Base-by-base conservation (phyloP, 192 early-diverging fungal species). In the Cetraspora pellucida region DNA sequence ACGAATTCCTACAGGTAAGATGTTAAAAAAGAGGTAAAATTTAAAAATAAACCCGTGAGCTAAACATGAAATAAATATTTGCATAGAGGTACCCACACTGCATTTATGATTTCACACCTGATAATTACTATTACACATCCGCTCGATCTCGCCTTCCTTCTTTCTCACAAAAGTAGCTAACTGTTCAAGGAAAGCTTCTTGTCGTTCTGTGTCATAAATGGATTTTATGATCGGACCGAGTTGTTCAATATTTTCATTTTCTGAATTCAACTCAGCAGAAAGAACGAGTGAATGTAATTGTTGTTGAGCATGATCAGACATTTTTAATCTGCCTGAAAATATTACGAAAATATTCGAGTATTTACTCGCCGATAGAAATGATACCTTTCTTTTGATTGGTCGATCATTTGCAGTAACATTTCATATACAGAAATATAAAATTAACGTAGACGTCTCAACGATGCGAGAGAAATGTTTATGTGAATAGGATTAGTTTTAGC, bases 61-160 rank as follows among this genome's bases (percentile, higher is more conserved):
- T 54, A 19, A n/a, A 0, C 50, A 54, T 54, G 5, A 14, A 27
- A 11, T 11, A 57, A 54, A 52, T 30, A 54, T 19, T 19, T 14
- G 0, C 19, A 54, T 19, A 54, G 50, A 16, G 50, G 50, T 54
- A 54, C 50, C 50, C 50, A 54, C 50, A 54, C 50, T 19, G 19
- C 16, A 19, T 54, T 54, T 19, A 52, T 16, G 4, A 19, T 54
- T 54, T 61, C 80, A 54, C 69, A 93, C 96, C 86, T 98, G 93
- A 81, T 97, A 97, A 82, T 99, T 93, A 81, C 90, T 89, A 79
- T 93, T 94, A 84, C 98, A 99, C 86, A 99, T 94, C 70, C 93
- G 91, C 86, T 98, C 96, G 74, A 99, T 99, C 82, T 99, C 98
- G 43, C 88, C 87, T 76, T 98, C 96, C 77, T 98, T 98, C 64